Evolutionary conservation across 1,284 basidiomycete genomes (phyloP), one percentile per base, ranked within the genome.

Genomic region (Sanghuangporus weigelae): DNA sequence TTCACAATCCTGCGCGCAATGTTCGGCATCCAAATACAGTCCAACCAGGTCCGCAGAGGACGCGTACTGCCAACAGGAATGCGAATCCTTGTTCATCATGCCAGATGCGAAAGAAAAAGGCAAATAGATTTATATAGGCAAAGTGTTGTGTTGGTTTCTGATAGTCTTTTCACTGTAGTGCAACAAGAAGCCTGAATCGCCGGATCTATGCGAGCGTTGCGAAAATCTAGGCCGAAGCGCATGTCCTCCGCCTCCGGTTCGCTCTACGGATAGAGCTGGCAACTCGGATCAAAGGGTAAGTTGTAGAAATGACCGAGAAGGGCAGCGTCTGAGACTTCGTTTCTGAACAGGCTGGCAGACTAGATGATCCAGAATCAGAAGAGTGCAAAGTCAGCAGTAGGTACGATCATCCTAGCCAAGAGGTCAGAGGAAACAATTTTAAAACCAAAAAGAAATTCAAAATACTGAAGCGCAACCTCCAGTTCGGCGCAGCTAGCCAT

Each of bases 81-180:
- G 11, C 8, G 7, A 55, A 35, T 31, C 60, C 60, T 2, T 61
- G 60, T 55, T n/a, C 42, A 16, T n/a, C 4, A 31, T 61, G 60
- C n/a, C 38, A 48, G 44, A 21, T 11, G 16, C 38, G 44, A 21
- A 54, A 53, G 60, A 61, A 61, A 26, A 61, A 55, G 60, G 60
- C 39, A 7, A 40, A 40, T 8, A 21, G 11, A 48, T 19, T 36
- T 35, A 3, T 12, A 11, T 7, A 16, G 10, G 49, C 49, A 12
- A 38, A 7, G 5, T 16, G 7, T 11, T 7, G 16, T 2, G 16
- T 14, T 36, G 44, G 14, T 10, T 11, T 6, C 16, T 38, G 44
- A 59, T 23, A n/a, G 10, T 14, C 11, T 10, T 42, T 36, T 51
- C 12, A 38, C 14, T 4, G 12, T 44, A 61, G 60, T 61, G 60